phyloP scores from a whole-genome alignment of 208 protist species.

The Leishmania arabica region DNA sequence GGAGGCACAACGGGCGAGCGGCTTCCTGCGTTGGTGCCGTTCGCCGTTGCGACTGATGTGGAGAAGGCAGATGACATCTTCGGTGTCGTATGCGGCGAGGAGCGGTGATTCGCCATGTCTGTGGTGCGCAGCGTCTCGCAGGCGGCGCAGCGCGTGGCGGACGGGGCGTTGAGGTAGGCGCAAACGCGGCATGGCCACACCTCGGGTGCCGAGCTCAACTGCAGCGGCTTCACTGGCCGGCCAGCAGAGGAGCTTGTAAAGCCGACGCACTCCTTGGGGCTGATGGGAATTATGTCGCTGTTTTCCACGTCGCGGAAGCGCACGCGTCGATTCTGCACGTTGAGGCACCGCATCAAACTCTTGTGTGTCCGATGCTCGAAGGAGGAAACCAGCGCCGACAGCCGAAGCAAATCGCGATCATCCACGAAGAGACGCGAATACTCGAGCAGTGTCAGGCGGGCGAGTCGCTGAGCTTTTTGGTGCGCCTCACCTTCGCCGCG shows the following conservation, averaged over 20 bases:
- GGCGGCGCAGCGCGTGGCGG: slow-evolving; percentile 49
- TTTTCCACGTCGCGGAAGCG: slow-evolving; percentile 53
- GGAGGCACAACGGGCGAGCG: background rate
- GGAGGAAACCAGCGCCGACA: slow-evolving; percentile 48
- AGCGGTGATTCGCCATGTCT: slow-evolving; percentile 8
- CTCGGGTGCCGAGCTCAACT: slow-evolving; percentile 39
- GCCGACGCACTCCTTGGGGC: slow-evolving; percentile 43
- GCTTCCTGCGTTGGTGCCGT: background rate
- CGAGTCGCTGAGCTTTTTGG: slow-evolving; percentile 60
- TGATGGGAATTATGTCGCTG: slow-evolving; percentile 72
- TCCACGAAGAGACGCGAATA: slow-evolving; percentile 89
- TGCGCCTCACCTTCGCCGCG: slow-evolving; percentile 57
- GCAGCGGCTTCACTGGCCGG: slow-evolving; percentile 30
- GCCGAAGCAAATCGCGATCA: slow-evolving; percentile 52
- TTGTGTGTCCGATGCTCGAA: slow-evolving; percentile 72
- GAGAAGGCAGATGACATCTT: slow-evolving; percentile 1
- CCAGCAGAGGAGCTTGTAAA: slow-evolving; percentile 13
- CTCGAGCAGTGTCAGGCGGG: slow-evolving; percentile 79
- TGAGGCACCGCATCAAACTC: slow-evolving; percentile 77
- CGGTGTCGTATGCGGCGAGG: slow-evolving; percentile 7
- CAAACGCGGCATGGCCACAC: slow-evolving; percentile 80
- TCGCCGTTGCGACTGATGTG: background rate
- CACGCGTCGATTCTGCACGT: slow-evolving; percentile 71
- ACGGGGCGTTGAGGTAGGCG: slow-evolving; percentile 67
- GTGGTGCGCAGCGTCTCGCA: slow-evolving; percentile 54